These are phyloP conservation scores for Lotus japonicus DNA, from an alignment of 306 rosid genomes.

Conservation along the genomic window DNA sequence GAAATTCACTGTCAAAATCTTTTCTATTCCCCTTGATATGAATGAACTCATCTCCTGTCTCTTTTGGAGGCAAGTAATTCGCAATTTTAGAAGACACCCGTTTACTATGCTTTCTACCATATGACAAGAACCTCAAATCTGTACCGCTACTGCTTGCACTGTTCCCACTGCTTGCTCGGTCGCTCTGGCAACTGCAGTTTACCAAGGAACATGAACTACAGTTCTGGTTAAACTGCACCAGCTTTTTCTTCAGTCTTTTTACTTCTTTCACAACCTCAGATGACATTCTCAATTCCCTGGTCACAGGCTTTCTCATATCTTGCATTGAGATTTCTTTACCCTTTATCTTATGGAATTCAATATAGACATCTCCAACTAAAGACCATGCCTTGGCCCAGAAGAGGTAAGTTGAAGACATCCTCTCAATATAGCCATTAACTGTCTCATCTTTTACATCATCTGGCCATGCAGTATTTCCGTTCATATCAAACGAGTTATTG, in stretches of 20 bases:
- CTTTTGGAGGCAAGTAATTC: constrained; percentile 36
- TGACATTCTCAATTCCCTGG: constrained; percentile 66
- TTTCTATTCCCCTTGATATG: constrained; percentile 28
- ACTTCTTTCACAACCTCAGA: constrained; percentile 96
- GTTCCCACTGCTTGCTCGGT: constrained; percentile 96
- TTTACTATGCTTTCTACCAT: constrained; percentile 60
- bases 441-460: constrained; percentile 35
- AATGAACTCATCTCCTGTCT: constrained; percentile 31
- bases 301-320: constrained; percentile 45
- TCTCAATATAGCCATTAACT: constrained; percentile 39
- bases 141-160: constrained; percentile 82
- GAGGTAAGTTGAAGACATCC: constrained; percentile 64
- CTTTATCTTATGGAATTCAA: constrained; percentile 54
- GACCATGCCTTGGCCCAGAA: constrained; percentile 98
- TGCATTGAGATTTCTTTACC: constrained; percentile 41
- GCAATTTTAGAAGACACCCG: constrained; percentile 37
- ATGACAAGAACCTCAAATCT: constrained; percentile 27
- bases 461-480: constrained; percentile 30
- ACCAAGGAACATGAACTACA: constrained; percentile 84
- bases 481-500: constrained; percentile 32
- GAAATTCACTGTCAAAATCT: constrained; percentile 27
- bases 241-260: constrained; percentile 83
- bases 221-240: constrained; percentile 58
- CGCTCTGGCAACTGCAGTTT: constrained; percentile 96
- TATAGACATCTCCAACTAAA: constrained; percentile 80